Evolutionary conservation across 257 asterid genomes (phyloP).

Genomic region (Przewalskia tangutica): DNA sequence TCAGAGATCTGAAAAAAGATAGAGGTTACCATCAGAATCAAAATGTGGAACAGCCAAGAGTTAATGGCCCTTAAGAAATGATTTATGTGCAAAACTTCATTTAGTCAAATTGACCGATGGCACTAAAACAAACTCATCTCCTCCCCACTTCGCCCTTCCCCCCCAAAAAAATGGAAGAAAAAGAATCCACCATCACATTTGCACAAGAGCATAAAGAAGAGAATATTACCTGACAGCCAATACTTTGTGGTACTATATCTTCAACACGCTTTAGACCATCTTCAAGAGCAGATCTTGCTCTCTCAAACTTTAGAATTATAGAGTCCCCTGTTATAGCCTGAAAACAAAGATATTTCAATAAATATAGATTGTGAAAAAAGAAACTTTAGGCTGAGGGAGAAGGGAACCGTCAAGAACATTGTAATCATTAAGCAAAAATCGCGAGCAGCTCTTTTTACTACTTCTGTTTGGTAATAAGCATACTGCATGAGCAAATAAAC

Average conservation of each 20-base stretch:
- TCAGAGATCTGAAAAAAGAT: conserved; percentile 57
- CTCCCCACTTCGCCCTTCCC: background rate
- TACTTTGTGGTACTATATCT: conserved; percentile 84
- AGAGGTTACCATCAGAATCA: conserved; percentile 14
- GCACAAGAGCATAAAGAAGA: background rate
- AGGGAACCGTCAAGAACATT: background rate
- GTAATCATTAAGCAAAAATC: background rate
- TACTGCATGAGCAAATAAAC: background rate
- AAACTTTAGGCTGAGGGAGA: background rate
- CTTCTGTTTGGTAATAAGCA: background rate
- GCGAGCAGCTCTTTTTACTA: background rate
- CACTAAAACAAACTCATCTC: background rate
- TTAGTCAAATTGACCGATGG: background rate
- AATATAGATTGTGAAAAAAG: background rate
- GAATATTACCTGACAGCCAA: conserved; percentile 68
- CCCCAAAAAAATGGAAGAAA: background rate
- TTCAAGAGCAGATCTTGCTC: conserved; percentile 82
- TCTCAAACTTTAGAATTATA: conserved; percentile 79
- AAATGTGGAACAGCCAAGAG: background rate
- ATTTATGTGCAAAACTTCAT: background rate
- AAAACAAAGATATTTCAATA: background rate
- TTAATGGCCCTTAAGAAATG: background rate
- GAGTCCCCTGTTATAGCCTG: conserved; percentile 99
- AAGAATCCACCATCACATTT: background rate
- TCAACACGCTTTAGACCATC: conserved; percentile 86